Base-by-base conservation (phyloP, 495 filamentous ascomycete genomes). In the Penicillium canescens region DNA sequence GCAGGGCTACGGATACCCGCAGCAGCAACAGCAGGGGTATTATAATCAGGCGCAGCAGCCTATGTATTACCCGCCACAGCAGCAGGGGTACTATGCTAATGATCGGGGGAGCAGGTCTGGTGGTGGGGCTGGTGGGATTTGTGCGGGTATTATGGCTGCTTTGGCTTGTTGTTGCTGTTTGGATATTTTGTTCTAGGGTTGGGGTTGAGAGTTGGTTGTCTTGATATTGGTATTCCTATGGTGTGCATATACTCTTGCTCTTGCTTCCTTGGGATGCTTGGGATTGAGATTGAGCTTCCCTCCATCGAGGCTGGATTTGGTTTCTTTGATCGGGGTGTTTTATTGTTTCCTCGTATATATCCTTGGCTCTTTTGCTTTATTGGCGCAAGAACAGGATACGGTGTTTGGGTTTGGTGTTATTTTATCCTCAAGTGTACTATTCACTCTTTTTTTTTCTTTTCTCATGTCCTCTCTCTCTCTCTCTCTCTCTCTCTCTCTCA, bases 141-240 rank as follows among this genome's bases (percentile, higher is more conserved):
- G 78, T 24, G 75, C 77, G 0, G 78, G 74, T 59, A 63, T 80
- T 9, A 59, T 79, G 62, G 77, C 74, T 41, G 76, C 71, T 13
- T 31, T 80, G 37, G 78, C 78, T 9, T 79, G 78, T 49, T 82
- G 79, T 55, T 82, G 79, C 57, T 81, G 78, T 56, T 74, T 81
- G 70, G 79, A 82, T 68, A 73, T 80, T 42, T 53, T 82, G 33
- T 76, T 82, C 49, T 82, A 75, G 54, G 46, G 11, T 12, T 1
- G 35, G 14, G 28, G 12, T n/a, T 36, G 12, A 3, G 24, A 28
- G 12, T 26, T 11, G 20, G 38, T 31, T 31, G 10, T 42, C 26
- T 49, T n/a, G 18, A 7, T 28, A 7, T 35, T 33, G 12, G 13
- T 16, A 26, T 45, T 43, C n/a, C 36, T 41, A 46, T 34, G 20